phyloP scores from a whole-genome alignment of 2,329 filamentous ascomycete species.

The Colletotrichum sp. region DNA sequence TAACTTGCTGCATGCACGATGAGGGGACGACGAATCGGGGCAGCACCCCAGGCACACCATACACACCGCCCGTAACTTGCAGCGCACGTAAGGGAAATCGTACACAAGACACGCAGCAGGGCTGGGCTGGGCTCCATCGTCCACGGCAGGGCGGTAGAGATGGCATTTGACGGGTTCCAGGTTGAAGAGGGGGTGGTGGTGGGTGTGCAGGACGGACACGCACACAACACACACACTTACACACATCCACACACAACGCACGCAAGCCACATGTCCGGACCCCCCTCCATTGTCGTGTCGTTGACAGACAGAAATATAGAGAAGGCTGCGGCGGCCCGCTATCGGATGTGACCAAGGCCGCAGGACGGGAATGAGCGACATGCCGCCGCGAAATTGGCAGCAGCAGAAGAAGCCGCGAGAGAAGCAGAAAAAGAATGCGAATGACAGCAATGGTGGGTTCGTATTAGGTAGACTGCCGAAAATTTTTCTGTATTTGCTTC shows the following conservation, averaged over 20 bases:
- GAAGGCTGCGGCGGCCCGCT: conserved; percentile 7
- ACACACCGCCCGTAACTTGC: neutral
- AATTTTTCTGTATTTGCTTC: neutral
- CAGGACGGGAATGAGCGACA: neutral
- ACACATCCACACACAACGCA: neutral
- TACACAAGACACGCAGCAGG: neutral
- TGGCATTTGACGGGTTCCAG: neutral
- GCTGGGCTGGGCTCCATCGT: neutral
- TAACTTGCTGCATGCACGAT: conserved; percentile 1
- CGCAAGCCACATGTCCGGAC: neutral
- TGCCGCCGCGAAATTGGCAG: neutral
- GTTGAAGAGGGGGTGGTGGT: neutral
- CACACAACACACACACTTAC: neutral
- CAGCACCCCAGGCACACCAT: neutral
- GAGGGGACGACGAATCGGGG: conserved; percentile 12
- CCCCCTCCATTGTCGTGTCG: neutral
- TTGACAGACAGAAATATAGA: neutral
- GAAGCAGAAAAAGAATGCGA: neutral
- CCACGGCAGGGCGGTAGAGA: neutral
- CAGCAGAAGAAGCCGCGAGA: neutral
- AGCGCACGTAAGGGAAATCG: conserved; percentile 16
- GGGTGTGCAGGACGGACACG: neutral
- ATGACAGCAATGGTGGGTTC: neutral
- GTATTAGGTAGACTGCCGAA: neutral
- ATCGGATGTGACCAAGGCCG: neutral